A percentile compares a stretch with the other conserved stretches of the same genome.
phyloP scores from a whole-genome alignment of 1,284 basidiomycete species.

The Ceratobasidium sp. region DNA sequence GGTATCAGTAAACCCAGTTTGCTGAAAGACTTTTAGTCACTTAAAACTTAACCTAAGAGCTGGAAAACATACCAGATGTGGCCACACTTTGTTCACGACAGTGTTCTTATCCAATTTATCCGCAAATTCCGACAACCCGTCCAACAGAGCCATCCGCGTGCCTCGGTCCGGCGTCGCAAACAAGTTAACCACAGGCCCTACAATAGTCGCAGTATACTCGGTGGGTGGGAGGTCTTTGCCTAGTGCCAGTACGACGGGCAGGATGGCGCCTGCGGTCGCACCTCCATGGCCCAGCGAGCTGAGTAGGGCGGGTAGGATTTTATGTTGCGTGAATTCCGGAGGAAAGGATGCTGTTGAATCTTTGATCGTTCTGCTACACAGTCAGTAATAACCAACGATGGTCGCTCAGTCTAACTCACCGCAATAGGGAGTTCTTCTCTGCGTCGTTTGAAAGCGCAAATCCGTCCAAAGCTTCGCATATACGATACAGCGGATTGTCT shows the following conservation, averaged over 20 bases:
- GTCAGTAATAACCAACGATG: background rate
- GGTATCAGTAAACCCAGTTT: conserved; percentile 96
- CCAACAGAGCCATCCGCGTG: conserved; percentile 92
- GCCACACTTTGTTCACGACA: conserved; percentile 92
- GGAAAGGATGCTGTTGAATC: conserved; percentile 87
- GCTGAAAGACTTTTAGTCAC: conserved; percentile 61
- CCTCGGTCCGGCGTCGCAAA: conserved; percentile 92
- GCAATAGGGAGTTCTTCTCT: conserved; percentile 82
- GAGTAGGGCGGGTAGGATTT: conserved; percentile 88
- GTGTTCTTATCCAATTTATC: conserved; percentile 89
- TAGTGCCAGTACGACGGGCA: conserved; percentile 86
- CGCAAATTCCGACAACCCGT: conserved; percentile 85
- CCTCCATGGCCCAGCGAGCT: conserved; percentile 89
- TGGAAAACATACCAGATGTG: conserved; percentile 76
- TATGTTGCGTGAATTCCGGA: conserved; percentile 86
- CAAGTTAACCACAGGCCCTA: conserved; percentile 85
- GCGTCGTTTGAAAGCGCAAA: conserved; percentile 87
- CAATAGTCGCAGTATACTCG: conserved; percentile 78
- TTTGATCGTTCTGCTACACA: conserved; percentile 73
- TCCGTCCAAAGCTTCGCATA: conserved; percentile 88
- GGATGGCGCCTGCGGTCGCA: conserved; percentile 80
- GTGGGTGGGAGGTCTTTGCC: conserved; percentile 79
- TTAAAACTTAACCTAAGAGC: conserved; percentile 15
- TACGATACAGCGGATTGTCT: conserved; percentile 85
- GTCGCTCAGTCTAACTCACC: conserved; percentile 60